Evolutionary conservation across 1,284 basidiomycete species (phyloP), one percentile per base, ranked within the genome.

Genomic region (Boletellus dicymbophilus): DNA sequence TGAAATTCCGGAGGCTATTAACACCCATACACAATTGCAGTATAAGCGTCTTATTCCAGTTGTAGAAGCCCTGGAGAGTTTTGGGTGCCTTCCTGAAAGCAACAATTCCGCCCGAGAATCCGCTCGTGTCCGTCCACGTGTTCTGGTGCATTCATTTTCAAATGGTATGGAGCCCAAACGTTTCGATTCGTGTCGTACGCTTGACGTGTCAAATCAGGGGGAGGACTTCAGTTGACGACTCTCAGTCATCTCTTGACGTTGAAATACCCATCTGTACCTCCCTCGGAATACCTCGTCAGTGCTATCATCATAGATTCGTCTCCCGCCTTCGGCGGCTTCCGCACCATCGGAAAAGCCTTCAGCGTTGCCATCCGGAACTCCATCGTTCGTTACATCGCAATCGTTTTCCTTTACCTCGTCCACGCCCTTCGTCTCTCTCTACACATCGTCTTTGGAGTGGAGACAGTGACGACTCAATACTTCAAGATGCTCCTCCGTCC

Each of bases 71-170:
- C 61, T 82, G 2, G 62, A 73, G 42, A 58, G 65, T 6, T 60
- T 75, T 5, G 75, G 72, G 3, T 76, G 67, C 47, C 57, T 75
- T 25, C 59, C 69, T 12, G 47, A 60, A 16, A 31, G 18, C 15
- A 39, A 37, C 3, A 36, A 21, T 7, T 2, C 44, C 11, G 13
- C 13, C 12, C 42, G 37, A 8, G 41, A 28, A 6, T 48, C 15
- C 41, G 38, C 46, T 37, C 53, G 48, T 20, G 30, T 30, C 12
- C 58, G 55, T 49, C 49, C 54, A 50, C 62, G 74, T 15, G 61
- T 82, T 21, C 67, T 84, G 4, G 62, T 77, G 2, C 81, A 84
- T 48, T 63, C 69, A 1, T 82, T 84, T 53, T 84, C 81, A 3
- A 83, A 84, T 37, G 82, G 81, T 78, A 58, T 23, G 62, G 16